phyloP scores from a whole-genome alignment of 179 eudicot species.

The Heliamphora pulchella region DNA sequence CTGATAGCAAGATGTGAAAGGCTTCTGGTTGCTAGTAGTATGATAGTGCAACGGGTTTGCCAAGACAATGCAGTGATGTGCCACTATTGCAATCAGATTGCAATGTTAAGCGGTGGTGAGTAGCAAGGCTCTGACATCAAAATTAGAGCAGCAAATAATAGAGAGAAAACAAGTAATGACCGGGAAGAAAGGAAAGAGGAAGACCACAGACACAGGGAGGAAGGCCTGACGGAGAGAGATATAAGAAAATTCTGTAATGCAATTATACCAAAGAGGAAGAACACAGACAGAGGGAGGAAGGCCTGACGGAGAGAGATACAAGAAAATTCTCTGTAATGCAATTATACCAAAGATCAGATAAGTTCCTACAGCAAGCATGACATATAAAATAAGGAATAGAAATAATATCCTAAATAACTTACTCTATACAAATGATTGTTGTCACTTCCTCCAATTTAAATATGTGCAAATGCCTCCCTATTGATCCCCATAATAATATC shows the following conservation, averaged over 20 bases:
- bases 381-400: background rate
- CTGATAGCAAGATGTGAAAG: background rate
- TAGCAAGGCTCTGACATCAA: background rate
- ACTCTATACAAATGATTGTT: background rate
- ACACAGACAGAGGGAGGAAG: background rate
- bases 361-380: background rate
- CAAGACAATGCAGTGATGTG: background rate
- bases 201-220: background rate
- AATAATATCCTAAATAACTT: no score
- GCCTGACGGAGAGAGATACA: slow-evolving; percentile 4
- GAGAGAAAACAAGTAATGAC: background rate
- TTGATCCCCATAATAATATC: background rate
- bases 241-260: background rate
- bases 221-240: slow-evolving; percentile 8
- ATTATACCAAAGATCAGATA: slow-evolving; percentile 5
- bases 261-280: background rate
- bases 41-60: background rate
- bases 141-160: background rate
- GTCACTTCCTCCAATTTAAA: background rate
- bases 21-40: background rate
- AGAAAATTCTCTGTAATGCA: background rate
- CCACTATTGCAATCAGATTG: background rate
- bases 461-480: background rate
- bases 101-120: background rate
- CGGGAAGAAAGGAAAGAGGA: background rate